Conservation (phyloP, 2,329 filamentous ascomycete genomes). For the Alternaria solani region DNA sequence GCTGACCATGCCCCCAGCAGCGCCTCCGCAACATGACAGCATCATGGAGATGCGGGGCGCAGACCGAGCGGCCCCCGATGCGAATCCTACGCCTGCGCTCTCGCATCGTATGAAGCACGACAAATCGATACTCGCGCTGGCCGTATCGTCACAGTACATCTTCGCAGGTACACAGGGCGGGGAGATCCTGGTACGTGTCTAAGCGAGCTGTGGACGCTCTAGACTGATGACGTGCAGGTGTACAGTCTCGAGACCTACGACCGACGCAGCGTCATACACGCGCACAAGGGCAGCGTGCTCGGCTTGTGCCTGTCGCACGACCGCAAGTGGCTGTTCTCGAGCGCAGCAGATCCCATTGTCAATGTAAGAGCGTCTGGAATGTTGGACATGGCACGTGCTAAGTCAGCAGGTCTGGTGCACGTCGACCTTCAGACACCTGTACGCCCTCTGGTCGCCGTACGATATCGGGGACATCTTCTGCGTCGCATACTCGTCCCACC, state of each 20-base stretch:
- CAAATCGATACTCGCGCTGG: conserved; percentile 82
- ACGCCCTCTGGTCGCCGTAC: conserved; percentile 91
- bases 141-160: conserved; percentile 79
- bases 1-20: conserved; percentile 43
- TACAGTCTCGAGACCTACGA: conserved; percentile 92
- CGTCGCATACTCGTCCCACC: conserved; percentile 81
- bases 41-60: conserved; percentile 28
- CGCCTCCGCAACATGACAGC: conserved; percentile 34
- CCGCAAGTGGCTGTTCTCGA: conserved; percentile 82
- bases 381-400: conserved; percentile 3
- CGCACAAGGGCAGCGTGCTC: conserved; percentile 90
- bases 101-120: conserved; percentile 78
- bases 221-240: conserved; percentile 55
- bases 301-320: conserved; percentile 82
- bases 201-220: neutral
- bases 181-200: conserved; percentile 74
- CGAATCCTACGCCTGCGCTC: conserved; percentile 63
- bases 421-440: conserved; percentile 75
- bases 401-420: conserved; percentile 76
- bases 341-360: conserved; percentile 89
- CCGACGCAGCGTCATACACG: conserved; percentile 78
- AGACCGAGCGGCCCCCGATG: conserved; percentile 6
- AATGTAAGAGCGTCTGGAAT: conserved; percentile 63
- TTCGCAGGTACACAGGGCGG: conserved; percentile 94
- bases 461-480: conserved; percentile 97